Base-by-base conservation (phyloP, 1,284 basidiomycete genomes). In the Moesziomyces aphidis region DNA sequence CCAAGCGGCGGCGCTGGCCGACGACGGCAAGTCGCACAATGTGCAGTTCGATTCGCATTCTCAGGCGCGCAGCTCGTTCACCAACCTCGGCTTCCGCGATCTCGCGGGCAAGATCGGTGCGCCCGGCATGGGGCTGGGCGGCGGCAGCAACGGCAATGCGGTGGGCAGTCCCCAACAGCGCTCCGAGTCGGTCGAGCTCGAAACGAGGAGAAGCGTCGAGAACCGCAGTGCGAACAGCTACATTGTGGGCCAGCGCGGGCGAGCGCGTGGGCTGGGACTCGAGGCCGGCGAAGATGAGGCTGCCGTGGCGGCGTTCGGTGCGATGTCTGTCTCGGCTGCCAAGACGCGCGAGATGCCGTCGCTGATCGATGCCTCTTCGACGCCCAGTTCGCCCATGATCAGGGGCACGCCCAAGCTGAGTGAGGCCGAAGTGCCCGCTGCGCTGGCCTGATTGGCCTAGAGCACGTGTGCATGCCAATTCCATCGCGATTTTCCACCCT, bases 1-100 rank as follows among this genome's bases (percentile, higher is more conserved):
- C 19, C 76, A 83, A 43, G 81, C 82, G 0, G 75, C 79, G 1
- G 69, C 61, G 17, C 50, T 79, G 11, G 74, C 80, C 17, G 63
- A 76, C 46, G 70, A 78, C 42, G 67, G 70, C 46, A 61, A 58
- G 39, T 63, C 69, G 10, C 74, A 74, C 63, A 74, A 61, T 50
- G 63, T 74, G 28, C 72, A 74, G 21, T 74, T 74, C 26, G 63
- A 70, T 13, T 46, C 55, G 26, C 55, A 46, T 22, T 15, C 43
- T 9, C 63, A 65, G 23, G 61, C 57, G 23, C 43, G 62, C 28
- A 51, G 59, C 23, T 56, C 66, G 17, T 70, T 66, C 13, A 36
- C 61, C 49, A 66, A 57, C n/a, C 46, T 66, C 5, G 72, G 72
- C 19, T 67, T 70, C 60, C 62, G 72, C 42, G 72, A 70, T 42